Percentiles rank a stretch among this genome's conserved stretches.
phyloP scores from a whole-genome alignment of 129 eudicot genomes.

The Heracleum sosnowskyi region DNA sequence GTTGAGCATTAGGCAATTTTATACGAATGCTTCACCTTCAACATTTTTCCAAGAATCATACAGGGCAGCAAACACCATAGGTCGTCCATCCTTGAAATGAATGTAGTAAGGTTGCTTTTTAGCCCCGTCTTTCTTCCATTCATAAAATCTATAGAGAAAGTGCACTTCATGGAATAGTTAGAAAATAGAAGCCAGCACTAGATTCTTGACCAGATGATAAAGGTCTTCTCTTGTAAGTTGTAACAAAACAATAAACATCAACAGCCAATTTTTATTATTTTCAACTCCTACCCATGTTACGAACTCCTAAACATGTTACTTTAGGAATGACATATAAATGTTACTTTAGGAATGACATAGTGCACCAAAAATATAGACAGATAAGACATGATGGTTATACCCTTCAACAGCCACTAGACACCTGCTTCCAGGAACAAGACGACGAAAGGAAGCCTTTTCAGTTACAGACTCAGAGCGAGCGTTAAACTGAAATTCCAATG shows the following conservation, averaged over 20 bases:
- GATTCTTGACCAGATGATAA: neutral
- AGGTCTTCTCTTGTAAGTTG: neutral
- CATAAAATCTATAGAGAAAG: conserved; percentile 66
- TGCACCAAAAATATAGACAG: neutral
- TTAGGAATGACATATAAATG: no score
- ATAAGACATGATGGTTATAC: conserved; percentile 30
- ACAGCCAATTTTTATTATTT: neutral
- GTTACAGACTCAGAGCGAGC: conserved; percentile 81
- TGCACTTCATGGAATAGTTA: neutral
- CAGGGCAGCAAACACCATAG: conserved; percentile 93
- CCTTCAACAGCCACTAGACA: conserved; percentile 90
- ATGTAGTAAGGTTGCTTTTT: conserved; percentile 92
- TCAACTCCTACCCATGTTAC: neutral
- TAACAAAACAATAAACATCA: neutral
- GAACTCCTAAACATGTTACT: neutral
- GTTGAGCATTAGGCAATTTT: conserved; percentile 1
- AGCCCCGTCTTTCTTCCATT: conserved; percentile 94
- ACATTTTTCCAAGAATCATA: conserved; percentile 89
- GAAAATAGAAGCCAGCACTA: neutral
- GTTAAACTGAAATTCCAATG: conserved; percentile 57
- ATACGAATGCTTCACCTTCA: conserved; percentile 49
- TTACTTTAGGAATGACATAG: neutral
- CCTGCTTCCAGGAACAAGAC: conserved; percentile 79
- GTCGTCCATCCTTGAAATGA: conserved; percentile 73
- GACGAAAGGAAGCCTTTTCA: conserved; percentile 93